These are phyloP conservation scores for Aureobasidium musti DNA, from an alignment of 2,329 filamentous ascomycete species.

Conservation along the genomic window DNA sequence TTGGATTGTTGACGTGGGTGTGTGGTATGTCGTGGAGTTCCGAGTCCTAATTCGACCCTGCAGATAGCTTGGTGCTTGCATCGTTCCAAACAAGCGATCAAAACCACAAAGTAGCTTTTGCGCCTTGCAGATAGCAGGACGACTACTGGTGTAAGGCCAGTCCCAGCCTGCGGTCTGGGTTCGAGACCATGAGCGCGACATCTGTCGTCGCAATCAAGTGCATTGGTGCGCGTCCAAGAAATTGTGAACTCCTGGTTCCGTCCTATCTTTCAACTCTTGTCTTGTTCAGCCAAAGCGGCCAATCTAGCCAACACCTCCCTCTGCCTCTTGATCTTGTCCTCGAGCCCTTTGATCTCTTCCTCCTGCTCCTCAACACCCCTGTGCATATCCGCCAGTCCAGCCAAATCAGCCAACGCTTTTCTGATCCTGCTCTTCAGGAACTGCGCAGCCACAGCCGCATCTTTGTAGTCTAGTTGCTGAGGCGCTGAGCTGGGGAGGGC, in stretches of 20 bases:
- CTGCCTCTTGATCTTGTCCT: conserved; percentile 65
- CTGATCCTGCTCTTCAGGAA: conserved; percentile 73
- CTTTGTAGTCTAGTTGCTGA: conserved; percentile 62
- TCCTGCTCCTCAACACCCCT: conserved; percentile 68
- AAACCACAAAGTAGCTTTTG: background rate
- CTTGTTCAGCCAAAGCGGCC: conserved; percentile 45
- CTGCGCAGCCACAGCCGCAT: conserved; percentile 74
- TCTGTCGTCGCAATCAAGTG: background rate
- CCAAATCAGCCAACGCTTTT: conserved; percentile 68
- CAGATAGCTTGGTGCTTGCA: background rate
- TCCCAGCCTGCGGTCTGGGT: background rate
- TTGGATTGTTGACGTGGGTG: background rate
- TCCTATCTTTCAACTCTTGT: conserved; percentile 35
- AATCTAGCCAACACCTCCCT: conserved; percentile 56
- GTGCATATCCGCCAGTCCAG: conserved; percentile 68
- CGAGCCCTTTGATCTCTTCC: conserved; percentile 67
- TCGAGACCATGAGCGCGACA: background rate
- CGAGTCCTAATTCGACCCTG: background rate
- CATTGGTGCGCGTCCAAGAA: background rate
- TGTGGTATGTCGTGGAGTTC: background rate
- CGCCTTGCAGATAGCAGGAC: background rate
- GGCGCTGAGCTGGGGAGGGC: background rate
- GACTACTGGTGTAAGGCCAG: background rate
- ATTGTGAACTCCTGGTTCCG: background rate
- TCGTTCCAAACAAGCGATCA: background rate